Evolutionary conservation across 257 asterid genomes (phyloP), one percentile per base, ranked within the genome.

Genomic region (Ajuga chamaepitys): DNA sequence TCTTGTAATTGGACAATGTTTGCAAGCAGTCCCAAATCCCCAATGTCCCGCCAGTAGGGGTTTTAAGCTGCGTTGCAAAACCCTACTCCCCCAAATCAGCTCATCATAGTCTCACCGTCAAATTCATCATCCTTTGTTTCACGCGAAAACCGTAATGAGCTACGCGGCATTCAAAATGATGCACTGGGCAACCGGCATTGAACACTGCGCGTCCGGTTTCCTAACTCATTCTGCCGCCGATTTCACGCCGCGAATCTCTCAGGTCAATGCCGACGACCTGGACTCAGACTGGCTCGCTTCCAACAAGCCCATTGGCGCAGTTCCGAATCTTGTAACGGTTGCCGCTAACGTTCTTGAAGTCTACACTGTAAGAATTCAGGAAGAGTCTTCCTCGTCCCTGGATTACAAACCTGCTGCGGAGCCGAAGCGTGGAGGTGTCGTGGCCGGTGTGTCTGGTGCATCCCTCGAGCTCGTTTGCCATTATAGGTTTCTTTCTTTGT

Each of bases 111-210:
- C 38, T 62, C 48, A 66, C 57, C 17, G 9, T 35, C 70, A 5
- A 66, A 50, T 12, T 42, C 65, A 44, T 26, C 28, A 4, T 18
- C 40, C 44, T 28, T 14, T n/a, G n/a, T n/a, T 38, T 42, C 62
- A 30, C 24, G 22, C 9, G 40, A 13, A 20, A 44, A 35, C 54
- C 37, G 28, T 42, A 21, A 93, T 93, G 99, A 93, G 99, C 70
- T 89, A 26, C 82, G 95, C 97, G 44, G 94, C 96, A 72, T 82
- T 75, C 83, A 88, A 86, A 82, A 72, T 81, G 88, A 89, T 93
- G 97, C 99, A 93, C 68, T 73, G 81, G 76, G 87, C 97, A 6
- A 89, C 97, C 60, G 96, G 96, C 75, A 79, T 89, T 77, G 96
- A 93, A 80, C 88, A 86, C 59, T 89, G 95, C 40, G 91, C 95